These are phyloP conservation scores for Kazachstania psychrophila DNA, from an alignment of 805 yeast genomes.

Conservation along the genomic window DNA sequence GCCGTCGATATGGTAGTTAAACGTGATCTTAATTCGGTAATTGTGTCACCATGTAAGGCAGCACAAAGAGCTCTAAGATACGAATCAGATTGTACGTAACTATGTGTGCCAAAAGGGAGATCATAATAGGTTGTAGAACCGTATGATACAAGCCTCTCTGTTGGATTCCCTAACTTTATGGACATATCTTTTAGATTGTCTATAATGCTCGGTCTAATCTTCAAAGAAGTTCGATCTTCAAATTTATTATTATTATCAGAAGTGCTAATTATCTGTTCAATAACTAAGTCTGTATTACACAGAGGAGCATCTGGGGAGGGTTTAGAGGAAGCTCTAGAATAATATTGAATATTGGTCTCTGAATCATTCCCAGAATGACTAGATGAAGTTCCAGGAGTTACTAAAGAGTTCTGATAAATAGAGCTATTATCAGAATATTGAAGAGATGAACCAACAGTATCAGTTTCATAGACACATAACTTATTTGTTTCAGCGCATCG, in stretches of 20 bases:
- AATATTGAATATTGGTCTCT: too few species aligned
- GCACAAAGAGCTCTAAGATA: constrained; percentile 11
- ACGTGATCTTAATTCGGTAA: constrained; percentile 10
- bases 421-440: neutral
- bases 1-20: constrained; percentile 4
- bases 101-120: constrained; percentile 12
- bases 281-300: too few species aligned
- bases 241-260: too few species aligned
- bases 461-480: constrained; percentile 12
- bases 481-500: constrained; percentile 9
- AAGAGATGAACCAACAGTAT: neutral
- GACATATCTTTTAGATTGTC: constrained; percentile 2
- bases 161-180: constrained; percentile 12
- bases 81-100: constrained; percentile 11
- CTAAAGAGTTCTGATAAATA: neutral
- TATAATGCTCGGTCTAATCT: neutral
- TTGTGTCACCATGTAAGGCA: constrained; percentile 12
- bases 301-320: too few species aligned
- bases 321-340: too few species aligned
- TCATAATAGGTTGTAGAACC: constrained; percentile 14
- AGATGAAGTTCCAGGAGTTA: neutral
- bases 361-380: too few species aligned
- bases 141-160: constrained; percentile 11
- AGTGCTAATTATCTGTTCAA: too few species aligned
- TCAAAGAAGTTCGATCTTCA: too few species aligned